Base-by-base conservation (phyloP, 306 rosid genomes). In the Fragaria ananassa region DNA sequence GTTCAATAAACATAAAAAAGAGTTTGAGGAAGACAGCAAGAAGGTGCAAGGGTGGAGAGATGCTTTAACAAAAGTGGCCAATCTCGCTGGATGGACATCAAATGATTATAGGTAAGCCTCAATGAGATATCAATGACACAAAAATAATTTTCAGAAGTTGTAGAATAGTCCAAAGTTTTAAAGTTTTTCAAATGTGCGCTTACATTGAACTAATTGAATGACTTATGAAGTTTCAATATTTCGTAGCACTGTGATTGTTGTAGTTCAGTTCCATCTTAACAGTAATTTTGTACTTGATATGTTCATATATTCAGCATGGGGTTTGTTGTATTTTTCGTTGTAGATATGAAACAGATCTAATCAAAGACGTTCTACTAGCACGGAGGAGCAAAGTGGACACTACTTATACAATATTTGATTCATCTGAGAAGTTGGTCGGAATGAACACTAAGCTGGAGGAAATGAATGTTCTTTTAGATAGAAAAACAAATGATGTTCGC, bases 41-140 rank as follows among this genome's bases (percentile, higher is more conserved):
- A 72, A 70, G 8, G 76, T 81, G 56, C 6, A 46, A 19, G 29
- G 6, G 4, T 76, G 80, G 80, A 76, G 53, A 61, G 25, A 18
- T 25, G 41, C 65, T 39, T 41, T 76, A 14, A 56, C 17, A 0
- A 27, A 50, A 51, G 80, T 62, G 6, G 65, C 74, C 2, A 21
- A 37, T 15, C n/a, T 76, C 5, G 54, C 80, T 50, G 80, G 74
- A 0, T 76, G 56, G 39, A 50, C 1, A 8, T 35, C 63, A n/a
- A 37, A 39, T 37, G 61, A 46, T 44, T 25, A 14, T 18, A 49
- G 54, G 54, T 49, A 49, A 14, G 54, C n/a, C n/a, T 49, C 50
- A 46, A 10, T 41, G 8, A 41, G 10, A 41, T 37, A 37, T 37
- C 41, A 37, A 37, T 37, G 39, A 4, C 39, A 35, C 39, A 37